Conservation (phyloP, 805 yeast genomes). For the Ogataea wickerhamii region DNA sequence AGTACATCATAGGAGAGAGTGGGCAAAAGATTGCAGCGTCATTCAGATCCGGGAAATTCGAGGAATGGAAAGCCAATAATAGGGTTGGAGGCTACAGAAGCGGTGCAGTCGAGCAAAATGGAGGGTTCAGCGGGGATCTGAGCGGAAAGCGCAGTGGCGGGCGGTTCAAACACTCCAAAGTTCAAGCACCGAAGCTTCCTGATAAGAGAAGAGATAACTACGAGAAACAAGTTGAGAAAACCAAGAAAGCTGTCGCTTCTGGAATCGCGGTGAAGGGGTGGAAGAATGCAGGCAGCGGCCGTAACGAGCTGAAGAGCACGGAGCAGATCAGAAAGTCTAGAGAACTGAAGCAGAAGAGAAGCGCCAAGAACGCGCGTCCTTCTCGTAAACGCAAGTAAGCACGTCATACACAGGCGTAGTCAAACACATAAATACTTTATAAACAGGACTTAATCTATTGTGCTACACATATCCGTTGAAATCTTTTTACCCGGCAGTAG, state of each 20-base stretch:
- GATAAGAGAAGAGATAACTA: conserved; percentile 88
- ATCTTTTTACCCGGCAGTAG: no score
- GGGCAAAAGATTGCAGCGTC: conserved; percentile 93
- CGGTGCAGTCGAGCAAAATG: conserved; percentile 49
- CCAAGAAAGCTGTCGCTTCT: conserved; percentile 69
- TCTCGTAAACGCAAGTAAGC: conserved; percentile 37
- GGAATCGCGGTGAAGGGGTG: conserved; percentile 72
- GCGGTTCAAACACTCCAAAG: conserved; percentile 68
- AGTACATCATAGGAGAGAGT: conserved; percentile 89
- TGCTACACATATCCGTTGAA: no score
- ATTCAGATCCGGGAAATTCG: conserved; percentile 85
- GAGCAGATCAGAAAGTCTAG: conserved; percentile 80
- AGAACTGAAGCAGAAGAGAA: conserved; percentile 61
- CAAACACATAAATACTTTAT: no score
- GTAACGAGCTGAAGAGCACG: conserved; percentile 59
- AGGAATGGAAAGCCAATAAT: conserved; percentile 82
- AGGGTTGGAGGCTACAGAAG: conserved; percentile 44
- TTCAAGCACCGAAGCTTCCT: conserved; percentile 84
- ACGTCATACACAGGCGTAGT: no score
- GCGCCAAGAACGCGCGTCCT: conserved; percentile 86
- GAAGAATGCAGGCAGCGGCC: conserved; percentile 43
- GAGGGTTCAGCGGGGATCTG: conserved; percentile 28
- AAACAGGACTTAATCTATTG: no score
- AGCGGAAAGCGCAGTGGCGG: conserved; percentile 39
- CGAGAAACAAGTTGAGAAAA: conserved; percentile 75